Conservation (phyloP, 768 basidiomycete genomes). For the Leccinum boreale region DNA sequence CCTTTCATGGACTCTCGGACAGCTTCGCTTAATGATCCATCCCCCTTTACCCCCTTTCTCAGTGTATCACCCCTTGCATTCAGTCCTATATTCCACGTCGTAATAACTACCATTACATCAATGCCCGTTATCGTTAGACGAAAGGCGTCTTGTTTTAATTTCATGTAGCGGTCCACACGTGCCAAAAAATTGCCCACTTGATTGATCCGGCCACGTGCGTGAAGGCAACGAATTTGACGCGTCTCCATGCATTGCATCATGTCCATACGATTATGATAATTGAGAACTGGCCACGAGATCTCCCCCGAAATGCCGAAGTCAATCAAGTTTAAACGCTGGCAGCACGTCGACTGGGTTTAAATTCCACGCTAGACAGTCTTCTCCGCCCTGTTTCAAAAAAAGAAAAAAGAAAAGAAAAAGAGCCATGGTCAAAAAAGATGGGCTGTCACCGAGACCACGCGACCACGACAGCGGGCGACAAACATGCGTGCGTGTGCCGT, state of each 20-base stretch:
- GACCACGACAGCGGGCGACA: slow-evolving; percentile 13
- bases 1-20: slow-evolving; percentile 16
- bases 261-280: not conserved
- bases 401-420: not conserved
- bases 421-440: not conserved
- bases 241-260: slow-evolving; percentile 7
- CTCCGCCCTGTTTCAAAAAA: slow-evolving; percentile 24
- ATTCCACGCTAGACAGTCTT: not conserved
- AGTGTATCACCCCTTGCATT: slow-evolving; percentile 22
- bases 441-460: slow-evolving; percentile 12
- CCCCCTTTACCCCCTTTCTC: slow-evolving; percentile 2
- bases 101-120: slow-evolving; percentile 24
- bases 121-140: slow-evolving; percentile 15
- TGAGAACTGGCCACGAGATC: slow-evolving; percentile 3
- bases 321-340: slow-evolving; percentile 22
- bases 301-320: slow-evolving; percentile 14
- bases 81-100: slow-evolving; percentile 14
- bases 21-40: slow-evolving; percentile 16
- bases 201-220: slow-evolving; percentile 17
- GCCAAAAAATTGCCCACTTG: slow-evolving; percentile 6
- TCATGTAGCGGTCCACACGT: slow-evolving; percentile 10
- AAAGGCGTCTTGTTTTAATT: slow-evolving; percentile 12
- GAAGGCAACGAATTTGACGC: slow-evolving; percentile 17
- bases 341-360: slow-evolving; percentile 20
- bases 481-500: not conserved